Evolutionary conservation across 495 filamentous ascomycete genomes (phyloP).

Genomic region (Aspergillus ellipticus): DNA sequence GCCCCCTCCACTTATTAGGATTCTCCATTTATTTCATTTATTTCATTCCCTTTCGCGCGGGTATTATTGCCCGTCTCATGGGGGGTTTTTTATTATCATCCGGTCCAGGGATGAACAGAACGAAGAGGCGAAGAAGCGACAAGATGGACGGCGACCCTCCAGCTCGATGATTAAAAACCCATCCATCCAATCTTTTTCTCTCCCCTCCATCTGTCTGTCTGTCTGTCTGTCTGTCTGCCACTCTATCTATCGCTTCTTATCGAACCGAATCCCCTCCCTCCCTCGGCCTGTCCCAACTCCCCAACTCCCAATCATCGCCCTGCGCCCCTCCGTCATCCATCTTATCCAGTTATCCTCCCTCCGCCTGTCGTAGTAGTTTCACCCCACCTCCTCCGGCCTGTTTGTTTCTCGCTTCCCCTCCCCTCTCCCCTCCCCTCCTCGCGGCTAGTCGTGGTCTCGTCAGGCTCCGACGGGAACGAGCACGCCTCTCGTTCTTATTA

Average conservation of each 20-base stretch:
- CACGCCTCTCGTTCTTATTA: background rate
- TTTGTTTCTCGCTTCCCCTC: background rate
- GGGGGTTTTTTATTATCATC: background rate
- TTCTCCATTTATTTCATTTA: background rate
- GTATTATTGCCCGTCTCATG: too few relatives aligned
- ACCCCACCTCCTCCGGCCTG: background rate
- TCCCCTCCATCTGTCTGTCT: constrained; percentile 2
- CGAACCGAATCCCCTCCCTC: too few relatives aligned
- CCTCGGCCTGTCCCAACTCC: background rate
- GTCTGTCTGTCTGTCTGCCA: background rate
- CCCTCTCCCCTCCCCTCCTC: background rate
- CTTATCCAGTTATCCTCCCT: background rate
- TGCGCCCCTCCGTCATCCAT: background rate
- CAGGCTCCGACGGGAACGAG: background rate
- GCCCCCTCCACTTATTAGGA: background rate
- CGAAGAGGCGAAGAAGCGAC: too few relatives aligned
- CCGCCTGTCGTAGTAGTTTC: too few relatives aligned
- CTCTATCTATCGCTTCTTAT: constrained; percentile 6
- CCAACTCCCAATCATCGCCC: background rate
- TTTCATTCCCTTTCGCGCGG: too few relatives aligned
- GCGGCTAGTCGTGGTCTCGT: background rate
- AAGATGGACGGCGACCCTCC: background rate
- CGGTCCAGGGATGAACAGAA: background rate
- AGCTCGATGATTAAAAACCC: background rate
- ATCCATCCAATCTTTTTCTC: background rate